phyloP scores from a whole-genome alignment of 768 basidiomycete genomes.

The Boletus edulis region DNA sequence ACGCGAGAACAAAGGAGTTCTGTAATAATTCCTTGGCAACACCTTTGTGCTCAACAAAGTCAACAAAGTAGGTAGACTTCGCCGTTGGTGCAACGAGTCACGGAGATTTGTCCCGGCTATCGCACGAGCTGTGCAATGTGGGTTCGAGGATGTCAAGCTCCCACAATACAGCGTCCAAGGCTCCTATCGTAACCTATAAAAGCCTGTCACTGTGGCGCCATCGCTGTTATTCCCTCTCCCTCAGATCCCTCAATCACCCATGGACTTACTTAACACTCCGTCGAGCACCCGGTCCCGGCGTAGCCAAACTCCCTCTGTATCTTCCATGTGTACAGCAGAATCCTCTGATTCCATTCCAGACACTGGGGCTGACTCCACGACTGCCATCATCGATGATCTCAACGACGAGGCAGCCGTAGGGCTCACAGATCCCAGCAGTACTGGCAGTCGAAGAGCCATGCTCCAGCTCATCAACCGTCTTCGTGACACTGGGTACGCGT shows the following conservation, averaged over 20 bases:
- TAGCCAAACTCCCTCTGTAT: not conserved
- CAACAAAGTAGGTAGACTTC: not conserved
- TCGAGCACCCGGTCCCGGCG: not conserved
- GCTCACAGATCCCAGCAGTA: constrained; percentile 46
- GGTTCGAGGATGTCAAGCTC: not conserved
- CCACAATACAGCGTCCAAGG: constrained; percentile 3
- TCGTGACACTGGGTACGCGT: constrained; percentile 55
- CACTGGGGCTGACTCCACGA: not conserved
- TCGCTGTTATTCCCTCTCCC: not conserved
- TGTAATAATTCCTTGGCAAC: not conserved
- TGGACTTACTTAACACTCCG: not conserved
- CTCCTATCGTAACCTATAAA: constrained; percentile 7
- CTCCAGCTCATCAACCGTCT: constrained; percentile 60
- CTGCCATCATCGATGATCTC: not conserved
- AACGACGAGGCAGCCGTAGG: constrained; percentile 39
- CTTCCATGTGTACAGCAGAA: not conserved
- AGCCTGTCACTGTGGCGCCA: not conserved
- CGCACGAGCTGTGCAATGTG: not conserved
- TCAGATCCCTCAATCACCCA: not conserved
- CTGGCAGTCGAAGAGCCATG: constrained; percentile 44
- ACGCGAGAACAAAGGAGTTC: not conserved
- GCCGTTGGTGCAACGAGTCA: too few relatives aligned
- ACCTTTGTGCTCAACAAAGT: not conserved
- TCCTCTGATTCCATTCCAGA: not conserved
- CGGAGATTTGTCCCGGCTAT: not conserved